Percentiles rank a stretch among this genome's conserved stretches.
phyloP scores from a whole-genome alignment of 140 eudicot genomes.

The Senecio squalidus region DNA sequence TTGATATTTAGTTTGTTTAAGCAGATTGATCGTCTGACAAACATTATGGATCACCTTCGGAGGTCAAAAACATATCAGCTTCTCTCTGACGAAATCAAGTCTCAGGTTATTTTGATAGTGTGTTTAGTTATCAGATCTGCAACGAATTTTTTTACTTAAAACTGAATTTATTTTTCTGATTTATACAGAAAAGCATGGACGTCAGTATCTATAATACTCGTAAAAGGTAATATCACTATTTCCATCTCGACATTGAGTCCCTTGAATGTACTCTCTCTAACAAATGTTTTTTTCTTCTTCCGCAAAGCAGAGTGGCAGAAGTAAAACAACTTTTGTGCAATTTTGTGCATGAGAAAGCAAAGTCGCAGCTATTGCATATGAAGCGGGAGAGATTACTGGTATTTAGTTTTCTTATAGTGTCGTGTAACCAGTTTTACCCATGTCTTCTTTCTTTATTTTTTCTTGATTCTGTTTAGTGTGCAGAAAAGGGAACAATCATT shows the following conservation, averaged over 20 bases:
- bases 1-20: constrained; percentile 7
- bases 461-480: constrained; percentile 1
- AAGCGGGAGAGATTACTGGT: constrained; percentile 43
- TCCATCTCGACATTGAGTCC: background rate
- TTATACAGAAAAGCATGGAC: constrained; percentile 30
- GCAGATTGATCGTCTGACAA: constrained; percentile 55
- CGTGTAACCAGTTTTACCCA: background rate
- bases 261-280: background rate
- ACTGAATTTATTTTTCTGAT: constrained; percentile 1
- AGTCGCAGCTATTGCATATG: constrained; percentile 51
- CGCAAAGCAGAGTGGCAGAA: constrained; percentile 28
- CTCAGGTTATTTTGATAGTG: constrained; percentile 46
- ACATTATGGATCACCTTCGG: constrained; percentile 38
- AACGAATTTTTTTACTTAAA: constrained; percentile 12
- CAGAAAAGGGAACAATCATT: background rate
- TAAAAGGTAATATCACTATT: background rate
- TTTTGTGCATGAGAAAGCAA: constrained; percentile 49
- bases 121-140: background rate
- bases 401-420: background rate
- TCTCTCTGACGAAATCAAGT: constrained; percentile 30
- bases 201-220: background rate
- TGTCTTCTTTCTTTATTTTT: background rate
- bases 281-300: no score
- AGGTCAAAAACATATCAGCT: constrained; percentile 43
- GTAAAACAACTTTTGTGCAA: constrained; percentile 39